Evolutionary conservation across 2,329 filamentous ascomycete species (phyloP).

Genomic region (Colletotrichum spaethianum): DNA sequence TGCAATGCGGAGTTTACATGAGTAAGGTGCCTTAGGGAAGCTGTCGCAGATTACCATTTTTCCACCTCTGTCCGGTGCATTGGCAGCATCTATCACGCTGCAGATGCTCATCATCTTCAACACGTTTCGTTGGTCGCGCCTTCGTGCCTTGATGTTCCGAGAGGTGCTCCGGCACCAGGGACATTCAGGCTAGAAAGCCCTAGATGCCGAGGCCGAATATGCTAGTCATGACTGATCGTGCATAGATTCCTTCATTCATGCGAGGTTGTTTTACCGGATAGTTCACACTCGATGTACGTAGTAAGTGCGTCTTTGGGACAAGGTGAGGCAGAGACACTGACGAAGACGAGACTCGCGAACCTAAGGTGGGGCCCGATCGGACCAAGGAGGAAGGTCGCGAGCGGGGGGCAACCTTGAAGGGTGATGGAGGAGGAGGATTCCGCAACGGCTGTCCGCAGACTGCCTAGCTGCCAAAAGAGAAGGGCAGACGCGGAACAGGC

Average conservation of each 20-base stretch:
- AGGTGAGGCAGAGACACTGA: neutral
- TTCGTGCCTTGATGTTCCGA: neutral
- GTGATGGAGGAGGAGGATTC: neutral
- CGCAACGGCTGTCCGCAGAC: neutral
- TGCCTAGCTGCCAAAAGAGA: neutral
- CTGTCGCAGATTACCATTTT: neutral
- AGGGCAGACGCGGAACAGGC: neutral
- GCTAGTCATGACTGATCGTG: constrained; percentile 7
- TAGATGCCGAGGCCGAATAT: neutral
- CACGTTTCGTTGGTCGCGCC: neutral
- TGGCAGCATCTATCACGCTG: neutral
- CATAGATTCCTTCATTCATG: constrained; percentile 4
- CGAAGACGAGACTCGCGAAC: constrained; percentile 6
- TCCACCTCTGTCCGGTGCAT: neutral
- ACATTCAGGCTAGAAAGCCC: neutral
- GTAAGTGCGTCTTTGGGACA: neutral
- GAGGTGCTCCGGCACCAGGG: neutral
- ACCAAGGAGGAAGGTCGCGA: neutral
- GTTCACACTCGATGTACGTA: neutral
- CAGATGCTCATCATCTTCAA: neutral
- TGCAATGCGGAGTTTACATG: neutral
- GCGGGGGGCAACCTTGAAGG: neutral
- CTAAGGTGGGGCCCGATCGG: constrained; percentile 6
- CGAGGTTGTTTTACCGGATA: neutral
- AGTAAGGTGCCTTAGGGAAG: neutral